Base-by-base conservation (phyloP, 2,329 filamentous ascomycete genomes). In the Ophiostoma piceae region DNA sequence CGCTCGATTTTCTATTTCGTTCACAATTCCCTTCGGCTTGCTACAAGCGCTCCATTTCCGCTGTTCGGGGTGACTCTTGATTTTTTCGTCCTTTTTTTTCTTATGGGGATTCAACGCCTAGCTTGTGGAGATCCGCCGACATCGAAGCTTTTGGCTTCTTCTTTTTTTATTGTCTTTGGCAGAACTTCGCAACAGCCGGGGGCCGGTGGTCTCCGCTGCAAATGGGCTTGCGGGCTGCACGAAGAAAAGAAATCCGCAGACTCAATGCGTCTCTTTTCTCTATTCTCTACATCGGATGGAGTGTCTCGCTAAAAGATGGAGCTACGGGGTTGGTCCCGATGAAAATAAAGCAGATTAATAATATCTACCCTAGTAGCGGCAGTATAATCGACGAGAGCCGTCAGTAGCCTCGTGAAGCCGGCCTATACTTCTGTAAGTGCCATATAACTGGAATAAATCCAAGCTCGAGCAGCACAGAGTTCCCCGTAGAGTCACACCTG, bases 391-490 rank as follows among this genome's bases (percentile, higher is more conserved):
- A 32, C 26, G 32, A 64, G 16, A 64, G 60, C 60, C 60, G 60
- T 37, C 16, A 4, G 32, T 64, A 64, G 60, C 60, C 60, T 39
- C 32, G 29, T 64, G 32, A 64, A 64, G 60, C 60, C 60, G 60
- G 32, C 16, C 60, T 62, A 4, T 47, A 35, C 35, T 3, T 35
- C 35, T 35, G 35, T 35, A n/a, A 47, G 43, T 47, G 43, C 16
- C 4, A 7, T 47, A 19, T 7, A 19, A 47, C 43, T 47, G 5
- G 16, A 19, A 19, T 19, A 47, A 2, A 47, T 47, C 19, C 35
- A 35, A 6, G 35, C 35, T 6, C 41, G 16, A 43, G 16, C 41
- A 14, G 41, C 16, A 47, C 4, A 2, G 7, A 14, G 26, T 54
- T 29, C 35, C 35, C 35, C 35, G 35, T 35, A 62, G 9, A 62